Base-by-base conservation (phyloP, 2,329 filamentous ascomycete species). In the Cladosporium sp. region DNA sequence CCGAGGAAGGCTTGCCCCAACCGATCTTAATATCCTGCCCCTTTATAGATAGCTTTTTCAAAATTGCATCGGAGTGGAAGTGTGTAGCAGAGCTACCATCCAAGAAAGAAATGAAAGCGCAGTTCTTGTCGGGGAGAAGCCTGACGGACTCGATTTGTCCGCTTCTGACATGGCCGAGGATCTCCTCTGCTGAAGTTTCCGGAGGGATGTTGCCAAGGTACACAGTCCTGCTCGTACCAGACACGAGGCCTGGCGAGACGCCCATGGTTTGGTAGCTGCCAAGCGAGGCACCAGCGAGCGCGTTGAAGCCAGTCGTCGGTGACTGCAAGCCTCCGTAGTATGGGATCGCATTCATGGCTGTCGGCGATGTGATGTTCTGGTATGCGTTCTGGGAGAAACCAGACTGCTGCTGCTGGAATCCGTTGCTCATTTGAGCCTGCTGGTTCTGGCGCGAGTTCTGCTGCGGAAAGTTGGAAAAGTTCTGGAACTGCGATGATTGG, bases 11-110 rank as follows among this genome's bases (percentile, higher is more conserved):
- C 78, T 99, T 99, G 62, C 94, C 94, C 94, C 94, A 99, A 62
- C 94, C 94, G 68, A 99, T 92, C 81, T 99, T 99, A 80, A 99
- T 97, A 73, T 99, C 94, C 79, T 97, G 94, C 24, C 93, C 93
- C 77, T 96, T 92, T 79, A 99, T 96, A 68, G 92, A 92, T 72
- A 99, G 85, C 82, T 97, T 99, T 82, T 99, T 99, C 83, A 99
- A 84, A 77, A 99, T 99, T 66, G 94, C 94, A 81, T 99, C 94
- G 19, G 94, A 99, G 80, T 99, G 94, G 78, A 99, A 99, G 74
- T 99, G 94, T 20, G 93, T 97, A 57, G 94, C 94, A 28, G 94
- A 97, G 78, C 92, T 96, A 68, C 92, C 91, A 71, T 99, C 94
- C 64, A 99, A 81, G 80, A 99, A 99, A 7, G 94, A 99, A 72